Conservation (phyloP, 2,329 filamentous ascomycete genomes). For the Graphilbum fragrans region DNA sequence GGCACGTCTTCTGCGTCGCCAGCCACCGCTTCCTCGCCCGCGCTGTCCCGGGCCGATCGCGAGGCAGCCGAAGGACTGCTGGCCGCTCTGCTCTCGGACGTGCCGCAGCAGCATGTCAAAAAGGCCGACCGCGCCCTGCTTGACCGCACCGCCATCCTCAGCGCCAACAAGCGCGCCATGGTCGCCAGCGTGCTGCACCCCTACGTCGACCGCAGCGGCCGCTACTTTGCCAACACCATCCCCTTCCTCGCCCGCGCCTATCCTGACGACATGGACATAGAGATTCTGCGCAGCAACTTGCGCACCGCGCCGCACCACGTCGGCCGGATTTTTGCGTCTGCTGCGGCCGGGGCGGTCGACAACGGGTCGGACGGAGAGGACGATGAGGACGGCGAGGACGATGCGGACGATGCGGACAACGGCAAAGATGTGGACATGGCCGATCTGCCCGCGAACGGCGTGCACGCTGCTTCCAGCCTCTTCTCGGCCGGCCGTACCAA, state of each 20-base stretch:
- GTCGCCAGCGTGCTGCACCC: conserved; percentile 74
- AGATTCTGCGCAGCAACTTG: conserved; percentile 55
- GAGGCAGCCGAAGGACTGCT: conserved; percentile 51
- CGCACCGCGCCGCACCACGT: conserved; percentile 22
- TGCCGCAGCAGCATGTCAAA: conserved; percentile 57
- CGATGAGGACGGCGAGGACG: conserved; percentile 22
- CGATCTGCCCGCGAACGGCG: neutral
- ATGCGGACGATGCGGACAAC: conserved; percentile 19
- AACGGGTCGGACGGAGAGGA: conserved; percentile 37
- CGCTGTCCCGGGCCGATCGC: conserved; percentile 16
- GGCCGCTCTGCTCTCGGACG: conserved; percentile 43
- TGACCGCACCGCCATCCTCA: conserved; percentile 70
- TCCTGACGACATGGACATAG: conserved; percentile 51
- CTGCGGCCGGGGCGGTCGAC: conserved; percentile 4
- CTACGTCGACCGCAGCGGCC: conserved; percentile 48
- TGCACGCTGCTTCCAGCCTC: neutral
- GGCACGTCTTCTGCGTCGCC: conserved; percentile 5
- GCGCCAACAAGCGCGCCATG: conserved; percentile 58
- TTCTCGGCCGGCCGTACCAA: too few relatives aligned
- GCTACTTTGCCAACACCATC: conserved; percentile 60
- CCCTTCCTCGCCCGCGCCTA: conserved; percentile 64
- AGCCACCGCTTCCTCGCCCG: conserved; percentile 5
- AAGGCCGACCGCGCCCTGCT: conserved; percentile 61
- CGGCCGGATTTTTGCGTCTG: conserved; percentile 14
- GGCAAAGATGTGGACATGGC: neutral